phyloP scores from a whole-genome alignment of 1,284 basidiomycete genomes.

The Tylopilus orsonianus region DNA sequence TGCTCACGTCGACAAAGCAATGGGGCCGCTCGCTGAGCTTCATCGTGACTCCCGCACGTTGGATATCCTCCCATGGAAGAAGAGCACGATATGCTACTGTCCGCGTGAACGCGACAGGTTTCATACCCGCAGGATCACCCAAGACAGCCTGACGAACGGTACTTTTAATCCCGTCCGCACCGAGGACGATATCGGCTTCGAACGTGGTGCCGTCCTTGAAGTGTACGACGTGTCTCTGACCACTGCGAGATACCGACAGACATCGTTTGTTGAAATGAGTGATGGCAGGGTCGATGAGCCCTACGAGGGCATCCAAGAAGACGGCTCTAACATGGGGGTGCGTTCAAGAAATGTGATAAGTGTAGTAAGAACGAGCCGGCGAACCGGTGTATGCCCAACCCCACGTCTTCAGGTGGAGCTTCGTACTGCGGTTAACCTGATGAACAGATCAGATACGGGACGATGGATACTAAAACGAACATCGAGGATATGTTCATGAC shows the following conservation, averaged over 20 bases:
- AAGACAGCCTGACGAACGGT: slow-evolving; percentile 40
- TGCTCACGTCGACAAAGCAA: slow-evolving; percentile 44
- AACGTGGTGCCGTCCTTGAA: slow-evolving; percentile 48
- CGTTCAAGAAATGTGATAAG: not conserved
- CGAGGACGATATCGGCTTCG: slow-evolving; percentile 52
- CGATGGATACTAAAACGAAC: slow-evolving; percentile 33
- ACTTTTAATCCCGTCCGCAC: slow-evolving; percentile 56
- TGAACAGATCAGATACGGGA: not conserved
- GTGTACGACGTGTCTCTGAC: slow-evolving; percentile 33
- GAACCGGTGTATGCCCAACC: slow-evolving; percentile 45
- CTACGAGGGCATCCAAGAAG: slow-evolving; percentile 50
- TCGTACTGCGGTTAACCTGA: slow-evolving; percentile 37
- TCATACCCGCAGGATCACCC: slow-evolving; percentile 23
- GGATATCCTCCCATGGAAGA: slow-evolving; percentile 38
- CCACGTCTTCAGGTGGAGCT: slow-evolving; percentile 35
- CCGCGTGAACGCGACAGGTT: slow-evolving; percentile 41
- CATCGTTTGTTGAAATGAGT: slow-evolving; percentile 55
- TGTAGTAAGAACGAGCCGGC: not conserved
- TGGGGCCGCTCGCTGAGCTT: slow-evolving; percentile 37
- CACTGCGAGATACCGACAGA: slow-evolving; percentile 33
- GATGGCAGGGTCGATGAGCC: slow-evolving; percentile 40
- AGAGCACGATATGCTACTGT: slow-evolving; percentile 48
- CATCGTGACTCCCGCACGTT: slow-evolving; percentile 42
- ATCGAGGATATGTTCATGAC: slow-evolving; percentile 47
- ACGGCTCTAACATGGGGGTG: slow-evolving; percentile 40